A percentile compares a stretch with the other conserved stretches of the same genome.
phyloP scores from a whole-genome alignment of 768 basidiomycete species.

The Cystobasidium ongulense region DNA sequence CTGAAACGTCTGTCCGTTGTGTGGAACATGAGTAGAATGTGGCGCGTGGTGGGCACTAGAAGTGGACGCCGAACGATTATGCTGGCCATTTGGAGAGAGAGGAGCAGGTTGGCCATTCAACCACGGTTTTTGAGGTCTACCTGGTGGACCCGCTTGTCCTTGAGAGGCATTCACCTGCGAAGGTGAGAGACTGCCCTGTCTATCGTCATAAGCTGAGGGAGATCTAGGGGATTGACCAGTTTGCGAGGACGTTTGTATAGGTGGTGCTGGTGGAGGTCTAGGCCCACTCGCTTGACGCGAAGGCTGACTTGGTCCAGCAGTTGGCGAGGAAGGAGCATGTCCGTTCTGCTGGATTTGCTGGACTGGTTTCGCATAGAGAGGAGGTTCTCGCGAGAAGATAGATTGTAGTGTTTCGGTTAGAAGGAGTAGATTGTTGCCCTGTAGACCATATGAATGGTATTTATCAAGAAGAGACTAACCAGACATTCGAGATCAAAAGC shows the following conservation, averaged over 20 bases:
- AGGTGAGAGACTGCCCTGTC: background rate
- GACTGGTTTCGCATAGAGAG: conserved; percentile 73
- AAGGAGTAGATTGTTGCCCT: conserved; percentile 69
- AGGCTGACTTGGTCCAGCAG: conserved; percentile 34
- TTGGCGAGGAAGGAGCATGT: conserved; percentile 3
- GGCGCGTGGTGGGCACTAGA: background rate
- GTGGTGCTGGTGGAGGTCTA: conserved; percentile 31
- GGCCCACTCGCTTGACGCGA: conserved; percentile 34
- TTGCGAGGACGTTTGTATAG: background rate
- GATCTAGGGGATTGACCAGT: background rate
- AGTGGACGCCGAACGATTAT: background rate
- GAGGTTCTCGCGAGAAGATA: conserved; percentile 75
- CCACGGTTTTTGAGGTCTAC: background rate
- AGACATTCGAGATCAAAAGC: conserved; percentile 34
- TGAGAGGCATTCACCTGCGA: conserved; percentile 10
- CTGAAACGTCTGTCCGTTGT: background rate
- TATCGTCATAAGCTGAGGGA: background rate
- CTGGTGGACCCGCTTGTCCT: conserved; percentile 5
- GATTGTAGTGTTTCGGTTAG: conserved; percentile 70
- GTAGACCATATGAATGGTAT: background rate
- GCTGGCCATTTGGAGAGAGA: background rate
- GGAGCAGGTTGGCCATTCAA: background rate
- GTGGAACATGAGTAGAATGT: background rate
- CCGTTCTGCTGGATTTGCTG: background rate
- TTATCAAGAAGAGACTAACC: background rate